phyloP scores from a whole-genome alignment of 2,329 filamentous ascomycete genomes.

The Grosmannia penicillata region DNA sequence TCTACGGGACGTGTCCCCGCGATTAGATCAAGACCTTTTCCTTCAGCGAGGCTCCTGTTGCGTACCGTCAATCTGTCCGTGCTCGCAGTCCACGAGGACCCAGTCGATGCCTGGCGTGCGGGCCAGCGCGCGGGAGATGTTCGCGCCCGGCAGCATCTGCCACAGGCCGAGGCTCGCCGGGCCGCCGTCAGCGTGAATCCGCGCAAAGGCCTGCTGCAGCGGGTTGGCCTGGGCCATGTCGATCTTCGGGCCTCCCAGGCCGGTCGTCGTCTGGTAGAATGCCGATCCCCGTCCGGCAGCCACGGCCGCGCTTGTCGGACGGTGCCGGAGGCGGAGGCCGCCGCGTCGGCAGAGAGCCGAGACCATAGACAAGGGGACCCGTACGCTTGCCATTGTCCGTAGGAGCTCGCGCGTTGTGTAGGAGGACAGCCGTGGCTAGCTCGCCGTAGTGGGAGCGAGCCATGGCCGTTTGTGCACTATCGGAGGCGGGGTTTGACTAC shows the following conservation, averaged over 20 bases:
- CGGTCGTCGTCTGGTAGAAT: neutral
- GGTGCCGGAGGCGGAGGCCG: neutral
- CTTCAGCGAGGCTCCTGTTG: too few relatives aligned
- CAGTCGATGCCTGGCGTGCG: slow-evolving; percentile 48
- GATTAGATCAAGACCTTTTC: too few relatives aligned
- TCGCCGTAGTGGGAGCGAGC: too few relatives aligned
- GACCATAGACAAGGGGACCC: too few relatives aligned
- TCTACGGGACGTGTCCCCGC: too few relatives aligned
- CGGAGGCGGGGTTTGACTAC: too few relatives aligned
- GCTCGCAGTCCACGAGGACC: slow-evolving; percentile 47
- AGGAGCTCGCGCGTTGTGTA: too few relatives aligned
- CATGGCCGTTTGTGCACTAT: too few relatives aligned
- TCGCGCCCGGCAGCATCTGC: slow-evolving; percentile 49
- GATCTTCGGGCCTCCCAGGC: neutral
- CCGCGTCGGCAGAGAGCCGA: too few relatives aligned
- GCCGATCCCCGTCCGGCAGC: neutral
- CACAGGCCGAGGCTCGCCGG: slow-evolving; percentile 36
- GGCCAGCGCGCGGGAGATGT: slow-evolving; percentile 44
- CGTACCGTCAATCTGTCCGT: slow-evolving; percentile 38
- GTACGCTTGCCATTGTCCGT: too few relatives aligned
- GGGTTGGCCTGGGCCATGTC: slow-evolving; percentile 30
- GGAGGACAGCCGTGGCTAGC: too few relatives aligned
- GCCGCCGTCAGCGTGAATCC: slow-evolving; percentile 19
- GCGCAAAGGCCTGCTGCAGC: slow-evolving; percentile 32
- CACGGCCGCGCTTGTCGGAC: neutral